Base-by-base conservation (phyloP, 129 eudicot genomes). In the Flaveria ramosissima region DNA sequence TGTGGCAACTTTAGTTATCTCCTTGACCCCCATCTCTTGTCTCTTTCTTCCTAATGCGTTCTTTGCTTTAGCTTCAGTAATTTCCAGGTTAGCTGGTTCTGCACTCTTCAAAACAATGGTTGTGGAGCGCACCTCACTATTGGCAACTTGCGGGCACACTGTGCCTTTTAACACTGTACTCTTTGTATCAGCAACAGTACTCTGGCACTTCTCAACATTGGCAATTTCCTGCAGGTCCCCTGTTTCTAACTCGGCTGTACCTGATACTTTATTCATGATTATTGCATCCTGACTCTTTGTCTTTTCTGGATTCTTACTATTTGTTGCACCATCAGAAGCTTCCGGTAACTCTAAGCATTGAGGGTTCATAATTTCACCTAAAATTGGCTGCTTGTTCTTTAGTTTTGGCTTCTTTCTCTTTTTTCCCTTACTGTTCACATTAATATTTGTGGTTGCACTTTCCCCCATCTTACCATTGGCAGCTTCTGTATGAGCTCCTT, bases 1-100 rank as follows among this genome's bases (percentile, higher is more conserved):
- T 48, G 72, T 72, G 19, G 62, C 65, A 64, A 24, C 41, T 9
- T 46, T 83, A 77, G 72, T 52, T 46, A 74, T 84, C 74, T 62
- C 78, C 42, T 74, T 62, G 45, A 75, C 42, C 42, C 55, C 74
- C 17, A 26, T 57, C 17, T 53, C 27, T 67, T 66, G 19, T 66
- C 43, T 66, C 26, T 53, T 77, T 55, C 4, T 52, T 39, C 21
- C 26, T 36, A 53, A 39, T 39, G 11, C 14, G 39, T 0, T 15
- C 9, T 7, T 52, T 52, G 60, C 23, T 5, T n/a, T 21, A n/a
- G 32, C 64, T 57, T 23, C 36, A 57, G 64, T 9, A 57, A 20
- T 10, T 57, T 57, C 64, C 32, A 57, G 64, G 32, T 21, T 30
- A 21, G 27, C 32, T 23, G 64, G 6, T 57, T 57, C 32, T 9